A percentile compares a stretch with the other conserved stretches of the same genome.
Conservation (phyloP, 345 rosid genomes). For the Gossypium herbaceum region DNA sequence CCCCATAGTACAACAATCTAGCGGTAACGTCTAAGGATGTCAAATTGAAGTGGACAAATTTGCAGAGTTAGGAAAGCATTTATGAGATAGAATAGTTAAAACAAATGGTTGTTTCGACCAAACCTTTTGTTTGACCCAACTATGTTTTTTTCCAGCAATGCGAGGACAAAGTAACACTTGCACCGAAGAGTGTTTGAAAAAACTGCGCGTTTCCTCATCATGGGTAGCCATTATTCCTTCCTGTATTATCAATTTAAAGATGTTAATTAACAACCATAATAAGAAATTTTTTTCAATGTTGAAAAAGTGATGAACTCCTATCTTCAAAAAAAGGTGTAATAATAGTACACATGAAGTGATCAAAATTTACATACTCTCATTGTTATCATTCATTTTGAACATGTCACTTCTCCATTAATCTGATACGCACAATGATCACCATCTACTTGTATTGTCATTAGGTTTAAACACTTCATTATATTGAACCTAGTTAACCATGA, state of each 20-base stretch:
- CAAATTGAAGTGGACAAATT: neutral
- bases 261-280: neutral
- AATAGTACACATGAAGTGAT: neutral
- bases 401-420: neutral
- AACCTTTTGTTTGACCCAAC: slow-evolving; percentile 91
- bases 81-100: slow-evolving; percentile 7
- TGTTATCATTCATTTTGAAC: neutral
- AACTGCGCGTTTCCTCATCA: slow-evolving; percentile 95
- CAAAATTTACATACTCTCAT: neutral
- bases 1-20: neutral
- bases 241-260: slow-evolving; percentile 38
- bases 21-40: neutral
- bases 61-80: neutral
- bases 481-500: neutral
- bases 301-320: neutral
- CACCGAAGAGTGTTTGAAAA: slow-evolving; percentile 91
- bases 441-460: neutral
- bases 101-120: slow-evolving; percentile 13
- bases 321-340: neutral
- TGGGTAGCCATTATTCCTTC: slow-evolving; percentile 96
- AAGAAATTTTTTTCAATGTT: neutral
- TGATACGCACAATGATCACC: neutral
- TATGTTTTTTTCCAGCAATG: slow-evolving; percentile 84
- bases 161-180: slow-evolving; percentile 93
- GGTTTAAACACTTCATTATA: neutral